Base-by-base conservation (phyloP, 2,329 filamentous ascomycete genomes). In the Juglanconis juglandina region DNA sequence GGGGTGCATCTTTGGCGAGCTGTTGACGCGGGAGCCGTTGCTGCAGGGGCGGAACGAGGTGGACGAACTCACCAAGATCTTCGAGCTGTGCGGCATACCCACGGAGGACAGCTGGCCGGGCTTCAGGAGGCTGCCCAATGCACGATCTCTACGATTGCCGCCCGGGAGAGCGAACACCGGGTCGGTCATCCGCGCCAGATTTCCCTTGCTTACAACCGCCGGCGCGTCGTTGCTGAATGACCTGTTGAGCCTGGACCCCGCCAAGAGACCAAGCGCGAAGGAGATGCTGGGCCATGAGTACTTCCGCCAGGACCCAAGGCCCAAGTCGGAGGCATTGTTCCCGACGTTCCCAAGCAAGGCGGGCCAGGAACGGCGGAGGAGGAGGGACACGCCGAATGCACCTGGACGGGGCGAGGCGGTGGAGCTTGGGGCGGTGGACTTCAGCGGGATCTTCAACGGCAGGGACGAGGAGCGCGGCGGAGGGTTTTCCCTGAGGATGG, bases 261-360 rank as follows among this genome's bases (percentile, higher is more conserved):
- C 79, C 1, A 74, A 76, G 5, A 81, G 95, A 17, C 92, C 91
- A 0, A 81, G 83, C 2, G 92, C 94, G 1, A 79, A 79, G 53
- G 84, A 92, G 62, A 87, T 96, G 71, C 81, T 98, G 41, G 78
- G 81, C 52, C 91, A 97, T 73, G 80, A 86, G 41, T 99, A 96
- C 73, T 99, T 99, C 74, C 80, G 74, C 17, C 93, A 98, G 76
- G 89, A 96, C 67, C 95, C 95, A 1, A 90, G 90, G 63, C 91
- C 93, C 1, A 98, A 98, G 76, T 87, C 89, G 7, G 89, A 91
- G 71, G 89, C 89, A 68, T 89, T 99, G 87, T 98, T 99, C 71
- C 95, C 95, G 2, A 98, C 95, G 0, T 99, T 98, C 72, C 95
- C 95, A 0, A 95, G 90, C 68, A 97, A 96, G 74, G 95, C 95